phyloP scores from a whole-genome alignment of 352 stramenopile species.

The Phytophthora vignae region DNA sequence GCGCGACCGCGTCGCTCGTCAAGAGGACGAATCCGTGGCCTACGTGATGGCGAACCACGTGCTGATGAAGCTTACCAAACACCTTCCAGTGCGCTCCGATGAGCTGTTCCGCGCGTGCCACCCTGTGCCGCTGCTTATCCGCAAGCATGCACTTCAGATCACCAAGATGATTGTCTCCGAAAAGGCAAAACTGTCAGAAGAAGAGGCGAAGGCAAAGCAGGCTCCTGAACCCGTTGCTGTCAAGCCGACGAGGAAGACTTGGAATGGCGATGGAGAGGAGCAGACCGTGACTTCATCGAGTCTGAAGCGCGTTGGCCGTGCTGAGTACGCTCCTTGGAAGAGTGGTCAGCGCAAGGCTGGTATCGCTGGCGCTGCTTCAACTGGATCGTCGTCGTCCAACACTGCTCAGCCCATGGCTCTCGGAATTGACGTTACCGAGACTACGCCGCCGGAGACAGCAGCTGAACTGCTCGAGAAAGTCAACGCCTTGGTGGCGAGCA shows the following conservation, averaged over 20 bases:
- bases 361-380: constrained; percentile 18
- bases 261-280: constrained; percentile 42
- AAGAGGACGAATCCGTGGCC: constrained; percentile 75
- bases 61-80: constrained; percentile 85
- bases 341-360: constrained; percentile 65
- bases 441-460: constrained; percentile 24
- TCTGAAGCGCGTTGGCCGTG: constrained; percentile 46
- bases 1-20: constrained; percentile 76
- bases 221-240: constrained; percentile 1
- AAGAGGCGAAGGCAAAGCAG: constrained; percentile 37
- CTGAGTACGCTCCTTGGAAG: constrained; percentile 66
- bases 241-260: constrained; percentile 44
- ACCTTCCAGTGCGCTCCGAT: constrained; percentile 70
- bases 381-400: constrained; percentile 18
- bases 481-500: constrained; percentile 63
- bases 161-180: constrained; percentile 69
- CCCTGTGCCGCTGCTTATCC: constrained; percentile 77
- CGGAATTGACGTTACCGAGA: constrained; percentile 14
- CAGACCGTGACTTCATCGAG: constrained; percentile 29
- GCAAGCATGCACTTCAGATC: constrained; percentile 79
- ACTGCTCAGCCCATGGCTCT: constrained; percentile 29
- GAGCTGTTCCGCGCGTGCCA: constrained; percentile 81
- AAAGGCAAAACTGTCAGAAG: constrained; percentile 50
- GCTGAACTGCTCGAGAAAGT: constrained; percentile 54
- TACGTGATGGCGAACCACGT: constrained; percentile 89